Evolutionary conservation across 768 basidiomycete genomes (phyloP).

Genomic region (Mycena floridula): DNA sequence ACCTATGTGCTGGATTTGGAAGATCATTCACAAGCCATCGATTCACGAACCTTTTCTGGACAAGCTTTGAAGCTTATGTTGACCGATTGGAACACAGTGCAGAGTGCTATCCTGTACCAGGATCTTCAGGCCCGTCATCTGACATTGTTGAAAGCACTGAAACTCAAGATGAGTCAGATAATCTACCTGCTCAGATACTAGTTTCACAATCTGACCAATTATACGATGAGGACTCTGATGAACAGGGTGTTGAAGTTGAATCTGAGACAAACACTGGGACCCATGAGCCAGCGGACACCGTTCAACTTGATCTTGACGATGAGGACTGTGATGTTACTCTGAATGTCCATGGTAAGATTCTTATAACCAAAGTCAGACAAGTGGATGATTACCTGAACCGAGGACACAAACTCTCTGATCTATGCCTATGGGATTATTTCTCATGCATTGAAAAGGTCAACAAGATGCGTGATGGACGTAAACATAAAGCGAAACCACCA

Average conservation of each 20-base stretch:
- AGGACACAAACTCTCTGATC: not conserved
- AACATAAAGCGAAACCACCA: not conserved
- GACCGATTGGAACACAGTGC: not conserved
- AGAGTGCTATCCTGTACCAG: not conserved
- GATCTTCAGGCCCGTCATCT: too few relatives aligned
- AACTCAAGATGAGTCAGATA: not conserved
- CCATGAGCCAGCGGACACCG: not conserved
- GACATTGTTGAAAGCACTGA: not conserved
- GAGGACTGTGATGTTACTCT: conserved; percentile 1
- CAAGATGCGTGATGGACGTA: not conserved
- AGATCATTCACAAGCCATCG: conserved; percentile 22
- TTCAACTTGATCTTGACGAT: not conserved
- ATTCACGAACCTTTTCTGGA: conserved; percentile 10
- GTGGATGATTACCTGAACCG: conserved; percentile 8
- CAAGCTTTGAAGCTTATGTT: not conserved
- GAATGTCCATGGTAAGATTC: not conserved
- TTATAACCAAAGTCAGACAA: not conserved
- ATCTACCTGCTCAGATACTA: too few relatives aligned
- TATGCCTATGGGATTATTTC: conserved; percentile 13
- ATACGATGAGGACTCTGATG: not conserved
- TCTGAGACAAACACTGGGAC: not conserved
- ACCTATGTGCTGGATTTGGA: conserved; percentile 17
- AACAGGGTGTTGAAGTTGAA: not conserved
- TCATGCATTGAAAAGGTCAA: conserved; percentile 6
- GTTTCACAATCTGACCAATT: not conserved